Percentiles rank a stretch among this genome's conserved stretches.
These are phyloP conservation scores for Handroanthus guayacan DNA, from an alignment of 257 asterid genomes.

Conservation along the genomic window DNA sequence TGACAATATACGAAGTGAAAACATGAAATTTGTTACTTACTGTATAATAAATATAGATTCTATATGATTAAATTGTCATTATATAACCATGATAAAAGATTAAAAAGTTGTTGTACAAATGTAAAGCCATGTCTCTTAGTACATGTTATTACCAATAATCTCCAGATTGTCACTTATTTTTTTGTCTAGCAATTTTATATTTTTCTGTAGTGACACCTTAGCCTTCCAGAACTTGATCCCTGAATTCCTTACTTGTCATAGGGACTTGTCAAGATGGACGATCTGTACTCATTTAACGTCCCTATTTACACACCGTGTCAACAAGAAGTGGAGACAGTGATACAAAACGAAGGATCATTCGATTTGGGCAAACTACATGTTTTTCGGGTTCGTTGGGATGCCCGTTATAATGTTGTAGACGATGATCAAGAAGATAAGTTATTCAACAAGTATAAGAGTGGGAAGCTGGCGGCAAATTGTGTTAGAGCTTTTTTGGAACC, in stretches of 20 bases:
- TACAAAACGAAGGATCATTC: conserved; percentile 40
- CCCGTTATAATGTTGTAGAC: background rate
- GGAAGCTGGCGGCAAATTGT: conserved; percentile 3
- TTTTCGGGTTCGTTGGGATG: conserved; percentile 1
- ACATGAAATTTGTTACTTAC: too few relatives aligned
- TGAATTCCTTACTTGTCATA: background rate
- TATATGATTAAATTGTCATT: too few relatives aligned
- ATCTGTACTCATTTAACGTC: conserved; percentile 41
- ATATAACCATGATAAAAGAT: too few relatives aligned
- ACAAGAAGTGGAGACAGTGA: conserved; percentile 36
- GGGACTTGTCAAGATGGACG: conserved; percentile 39
- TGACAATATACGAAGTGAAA: too few relatives aligned
- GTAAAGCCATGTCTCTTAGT: too few relatives aligned
- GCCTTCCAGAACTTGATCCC: too few relatives aligned
- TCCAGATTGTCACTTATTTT: too few relatives aligned
- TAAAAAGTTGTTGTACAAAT: too few relatives aligned
- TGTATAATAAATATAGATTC: too few relatives aligned
- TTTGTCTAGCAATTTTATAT: too few relatives aligned
- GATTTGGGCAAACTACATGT: conserved; percentile 19
- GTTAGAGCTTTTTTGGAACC: conserved; percentile 24
- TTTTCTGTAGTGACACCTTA: background rate
- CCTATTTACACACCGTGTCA: conserved; percentile 33
- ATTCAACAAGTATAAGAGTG: background rate
- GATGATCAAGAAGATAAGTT: background rate
- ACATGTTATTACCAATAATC: too few relatives aligned